Base-by-base conservation (phyloP, 805 yeast genomes). In the Metschnikowia gelsemii region DNA sequence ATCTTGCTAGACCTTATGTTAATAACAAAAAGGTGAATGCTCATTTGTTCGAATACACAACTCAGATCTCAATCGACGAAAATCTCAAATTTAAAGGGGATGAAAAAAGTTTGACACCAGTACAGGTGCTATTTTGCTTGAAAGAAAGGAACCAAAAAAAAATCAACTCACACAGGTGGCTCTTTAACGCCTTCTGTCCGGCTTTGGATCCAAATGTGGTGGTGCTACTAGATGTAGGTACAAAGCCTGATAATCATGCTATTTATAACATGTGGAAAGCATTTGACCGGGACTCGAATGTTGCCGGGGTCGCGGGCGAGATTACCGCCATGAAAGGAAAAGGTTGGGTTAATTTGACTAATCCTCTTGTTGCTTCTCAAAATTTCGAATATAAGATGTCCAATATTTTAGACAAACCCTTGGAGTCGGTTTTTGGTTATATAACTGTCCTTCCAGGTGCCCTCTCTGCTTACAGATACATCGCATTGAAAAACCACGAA, bases 231-330 rank as follows among this genome's bases (percentile, higher is more conserved):
- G 99, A 93, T 71, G 99, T 93, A n/a, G 99, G 99, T 48, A 93
- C 99, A 0, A 80, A 84, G 55, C 95, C 98, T n/a, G 89, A 88
- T 50, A 76, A 78, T 34, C 81, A 84, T 39, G 91, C 98, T 0
- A 72, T 91, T 19, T 95, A 93, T 58, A 93, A 91, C 54, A 70
- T 93, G 45, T 93, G 99, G 99, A 93, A 93, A 63, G 95, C 96
- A 0, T 93, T 93, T 63, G 99, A 93, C 62, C 76, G 81, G 52
- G 97, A 93, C 59, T 89, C 97, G 1, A 90, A 91, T 55, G 96
- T 93, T 39, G 99, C 96, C 0, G 99, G 99, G 49, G 99, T 96
- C 1, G 97, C 98, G 11, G 99, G 99, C 48, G 98, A 93, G 63
- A 90, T 93, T 58, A 85, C 85, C 48, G 88, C 98, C 0, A 84